These are phyloP conservation scores for Candida xyloterini DNA, from an alignment of 805 yeast genomes.

Conservation along the genomic window DNA sequence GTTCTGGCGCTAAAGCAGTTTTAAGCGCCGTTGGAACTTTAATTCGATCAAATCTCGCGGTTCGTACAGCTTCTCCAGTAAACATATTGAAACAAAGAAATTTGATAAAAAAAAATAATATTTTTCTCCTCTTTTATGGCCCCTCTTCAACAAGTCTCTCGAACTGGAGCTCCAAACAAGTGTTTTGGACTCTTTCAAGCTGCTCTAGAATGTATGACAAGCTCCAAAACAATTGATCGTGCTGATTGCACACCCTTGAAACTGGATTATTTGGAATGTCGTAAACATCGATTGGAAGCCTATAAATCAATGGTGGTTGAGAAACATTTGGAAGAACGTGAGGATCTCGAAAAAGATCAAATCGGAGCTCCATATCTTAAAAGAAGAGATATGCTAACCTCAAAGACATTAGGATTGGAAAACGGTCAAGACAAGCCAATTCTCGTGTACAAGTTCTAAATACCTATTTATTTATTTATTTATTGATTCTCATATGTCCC, in stretches of 20 bases:
- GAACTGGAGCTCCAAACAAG: constrained; percentile 38
- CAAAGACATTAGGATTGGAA: constrained; percentile 37
- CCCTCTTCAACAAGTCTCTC: constrained; percentile 34
- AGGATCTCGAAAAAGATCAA: constrained; percentile 27
- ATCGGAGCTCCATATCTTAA: constrained; percentile 39
- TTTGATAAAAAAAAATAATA: not conserved
- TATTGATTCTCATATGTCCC: constrained; percentile 5
- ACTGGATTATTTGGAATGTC: constrained; percentile 37
- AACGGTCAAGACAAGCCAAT: constrained; percentile 36
- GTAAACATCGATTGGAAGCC: constrained; percentile 36
- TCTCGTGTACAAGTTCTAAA: constrained; percentile 24
- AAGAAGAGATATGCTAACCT: constrained; percentile 37
- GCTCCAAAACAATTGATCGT: constrained; percentile 27
- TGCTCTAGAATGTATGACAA: constrained; percentile 39
- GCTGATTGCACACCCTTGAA: constrained; percentile 33
- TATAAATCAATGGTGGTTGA: constrained; percentile 35
- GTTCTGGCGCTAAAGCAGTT: constrained; percentile 63
- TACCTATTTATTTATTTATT: constrained; percentile 4
- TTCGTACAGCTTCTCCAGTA: constrained; percentile 2
- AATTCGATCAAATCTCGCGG: constrained; percentile 4
- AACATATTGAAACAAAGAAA: not conserved
- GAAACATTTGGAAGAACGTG: constrained; percentile 31
- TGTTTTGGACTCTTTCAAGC: constrained; percentile 38
- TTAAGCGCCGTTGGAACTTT: constrained; percentile 3
- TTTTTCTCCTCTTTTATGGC: constrained; percentile 21